Conservation (phyloP, 306 rosid species). For the Adenanthera pavonina region DNA sequence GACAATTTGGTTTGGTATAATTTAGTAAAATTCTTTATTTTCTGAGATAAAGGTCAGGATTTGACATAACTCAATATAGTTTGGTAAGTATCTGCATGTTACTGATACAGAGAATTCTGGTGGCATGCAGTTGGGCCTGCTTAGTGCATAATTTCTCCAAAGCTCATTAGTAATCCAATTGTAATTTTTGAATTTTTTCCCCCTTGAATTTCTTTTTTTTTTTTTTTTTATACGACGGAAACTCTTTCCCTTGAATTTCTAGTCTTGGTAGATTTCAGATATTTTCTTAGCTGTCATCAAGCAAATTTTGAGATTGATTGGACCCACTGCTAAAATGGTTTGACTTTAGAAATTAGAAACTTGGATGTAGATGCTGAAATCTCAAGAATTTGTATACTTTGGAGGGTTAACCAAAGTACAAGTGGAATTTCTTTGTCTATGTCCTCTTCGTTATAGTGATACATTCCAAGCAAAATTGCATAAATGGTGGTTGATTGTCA, state of each 20-base stretch:
- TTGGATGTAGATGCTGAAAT: not conserved
- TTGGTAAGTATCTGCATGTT: not conserved
- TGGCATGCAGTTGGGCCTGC: not conserved
- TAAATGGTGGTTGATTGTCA: not conserved
- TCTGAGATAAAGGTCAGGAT: not conserved
- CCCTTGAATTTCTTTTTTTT: slow-evolving; percentile 5
- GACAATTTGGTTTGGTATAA: not conserved
- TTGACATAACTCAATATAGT: not conserved
- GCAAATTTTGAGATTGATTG: not conserved
- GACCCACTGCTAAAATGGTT: not conserved
- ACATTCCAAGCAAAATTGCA: not conserved
- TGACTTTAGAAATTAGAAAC: not conserved
- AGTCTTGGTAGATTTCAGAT: slow-evolving; percentile 3
- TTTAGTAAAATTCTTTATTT: too few relatives aligned
- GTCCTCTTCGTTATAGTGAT: not conserved
- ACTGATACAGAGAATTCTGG: not conserved
- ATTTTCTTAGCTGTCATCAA: not conserved
- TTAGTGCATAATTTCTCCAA: not conserved
- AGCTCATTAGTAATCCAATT: slow-evolving; percentile 5
- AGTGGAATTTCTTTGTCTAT: not conserved
- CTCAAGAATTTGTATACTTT: not conserved
- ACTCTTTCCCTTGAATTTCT: too few relatives aligned
- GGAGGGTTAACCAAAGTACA: not conserved
- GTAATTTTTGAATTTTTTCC: not conserved
- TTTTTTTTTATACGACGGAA: too few relatives aligned